These are phyloP conservation scores for Flaveria trinervia DNA, from an alignment of 129 eudicot genomes.

Conservation along the genomic window DNA sequence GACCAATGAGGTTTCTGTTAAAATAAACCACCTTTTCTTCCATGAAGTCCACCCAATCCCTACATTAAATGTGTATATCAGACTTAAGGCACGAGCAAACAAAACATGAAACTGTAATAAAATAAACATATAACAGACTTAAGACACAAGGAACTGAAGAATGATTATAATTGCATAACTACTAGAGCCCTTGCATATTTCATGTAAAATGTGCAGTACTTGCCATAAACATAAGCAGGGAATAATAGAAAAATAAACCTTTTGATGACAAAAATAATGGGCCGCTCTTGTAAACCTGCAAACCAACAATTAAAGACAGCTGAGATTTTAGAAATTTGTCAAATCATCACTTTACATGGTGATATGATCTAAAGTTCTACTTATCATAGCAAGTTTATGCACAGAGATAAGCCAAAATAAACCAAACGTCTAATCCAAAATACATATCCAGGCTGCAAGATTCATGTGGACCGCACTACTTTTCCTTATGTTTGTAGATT, in stretches of 20 bases:
- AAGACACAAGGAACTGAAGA: background rate
- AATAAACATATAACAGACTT: background rate
- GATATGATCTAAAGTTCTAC: constrained; percentile 9
- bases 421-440: background rate
- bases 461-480: background rate
- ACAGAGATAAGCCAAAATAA: too few relatives aligned
- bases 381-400: background rate
- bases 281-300: constrained; percentile 93
- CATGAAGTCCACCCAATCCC: constrained; percentile 99
- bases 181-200: too few relatives aligned
- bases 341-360: background rate
- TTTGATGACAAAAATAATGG: constrained; percentile 81
- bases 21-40: constrained; percentile 95
- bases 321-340: background rate
- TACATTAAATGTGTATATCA: constrained; percentile 30
- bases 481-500: background rate
- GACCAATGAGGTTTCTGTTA: constrained; percentile 87
- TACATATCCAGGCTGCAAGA: background rate
- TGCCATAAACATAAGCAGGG: background rate
- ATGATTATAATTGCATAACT: too few relatives aligned
- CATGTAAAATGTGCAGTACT: background rate
- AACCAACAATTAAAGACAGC: constrained; percentile 20
- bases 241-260: constrained; percentile 46
- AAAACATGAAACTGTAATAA: background rate
- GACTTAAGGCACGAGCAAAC: background rate